A percentile compares a stretch with the other conserved stretches of the same genome.
These are phyloP conservation scores for Colletotrichum lindemuthianum DNA, from an alignment of 2,329 filamentous ascomycete species.

Conservation along the genomic window DNA sequence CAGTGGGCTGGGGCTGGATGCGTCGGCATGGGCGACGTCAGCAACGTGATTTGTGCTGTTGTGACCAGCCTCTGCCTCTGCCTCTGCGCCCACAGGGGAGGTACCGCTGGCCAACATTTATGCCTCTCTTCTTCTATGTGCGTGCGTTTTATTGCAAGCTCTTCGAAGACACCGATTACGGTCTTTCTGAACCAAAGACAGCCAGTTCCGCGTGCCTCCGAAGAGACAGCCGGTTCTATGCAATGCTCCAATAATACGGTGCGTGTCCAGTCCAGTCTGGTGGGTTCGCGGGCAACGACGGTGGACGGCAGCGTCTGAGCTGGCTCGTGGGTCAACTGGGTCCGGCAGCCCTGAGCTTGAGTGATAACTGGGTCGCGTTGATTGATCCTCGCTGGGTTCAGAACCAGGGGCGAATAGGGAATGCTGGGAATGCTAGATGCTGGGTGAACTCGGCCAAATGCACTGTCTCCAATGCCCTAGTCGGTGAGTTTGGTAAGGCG, in stretches of 20 bases:
- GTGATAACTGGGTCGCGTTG: conserved; percentile 30
- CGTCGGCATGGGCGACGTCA: conserved; percentile 9
- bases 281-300: not conserved
- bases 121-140: conserved; percentile 1
- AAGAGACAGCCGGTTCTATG: not conserved
- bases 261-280: conserved; percentile 13
- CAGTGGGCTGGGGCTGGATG: conserved; percentile 12
- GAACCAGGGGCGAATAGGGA: conserved; percentile 23
- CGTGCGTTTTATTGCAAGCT: conserved; percentile 1
- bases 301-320: conserved; percentile 19
- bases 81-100: conserved; percentile 4
- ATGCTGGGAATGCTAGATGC: conserved; percentile 28
- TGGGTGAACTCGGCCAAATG: conserved; percentile 26
- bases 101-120: conserved; percentile 25
- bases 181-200: not conserved
- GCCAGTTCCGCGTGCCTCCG: conserved; percentile 15
- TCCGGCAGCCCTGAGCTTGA: conserved; percentile 32
- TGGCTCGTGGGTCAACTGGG: conserved; percentile 28
- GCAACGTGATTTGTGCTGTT: conserved; percentile 8
- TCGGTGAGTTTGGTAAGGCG: conserved; percentile 17
- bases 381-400: conserved; percentile 33
- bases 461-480: conserved; percentile 34
- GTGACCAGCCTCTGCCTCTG: conserved; percentile 18
- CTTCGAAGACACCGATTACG: not conserved
- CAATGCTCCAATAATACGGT: not conserved